Percentiles rank a stretch among this genome's conserved stretches.
Evolutionary conservation across 805 yeast species (phyloP).

Genomic region (Starmerella cellae): DNA sequence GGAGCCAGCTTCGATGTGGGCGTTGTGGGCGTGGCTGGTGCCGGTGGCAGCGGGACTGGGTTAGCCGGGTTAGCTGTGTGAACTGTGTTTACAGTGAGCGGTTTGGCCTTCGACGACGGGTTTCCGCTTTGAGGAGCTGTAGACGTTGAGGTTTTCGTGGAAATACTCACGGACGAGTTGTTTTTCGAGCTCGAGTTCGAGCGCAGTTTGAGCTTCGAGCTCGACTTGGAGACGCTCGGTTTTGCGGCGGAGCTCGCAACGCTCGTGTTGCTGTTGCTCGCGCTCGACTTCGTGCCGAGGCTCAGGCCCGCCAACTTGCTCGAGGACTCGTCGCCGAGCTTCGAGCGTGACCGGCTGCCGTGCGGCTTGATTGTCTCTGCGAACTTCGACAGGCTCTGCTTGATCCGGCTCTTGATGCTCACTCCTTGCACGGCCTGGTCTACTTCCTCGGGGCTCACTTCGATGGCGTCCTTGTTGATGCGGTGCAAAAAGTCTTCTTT

Average conservation of each 20-base stretch:
- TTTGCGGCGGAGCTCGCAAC: no score
- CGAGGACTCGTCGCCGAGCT: not conserved
- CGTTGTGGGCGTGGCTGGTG: no score
- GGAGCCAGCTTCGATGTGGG: no score
- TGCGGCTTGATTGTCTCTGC: constrained; percentile 10
- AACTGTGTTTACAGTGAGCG: not conserved
- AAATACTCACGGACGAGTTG: not conserved
- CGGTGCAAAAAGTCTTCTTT: constrained; percentile 25
- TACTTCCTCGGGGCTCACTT: constrained; percentile 54
- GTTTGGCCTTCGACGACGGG: not conserved
- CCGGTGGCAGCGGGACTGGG: no score
- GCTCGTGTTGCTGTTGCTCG: no score
- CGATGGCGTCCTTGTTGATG: constrained; percentile 30
- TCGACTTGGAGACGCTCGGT: no score
- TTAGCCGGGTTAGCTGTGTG: not conserved
- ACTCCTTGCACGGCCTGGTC: constrained; percentile 63
- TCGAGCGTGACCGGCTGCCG: not conserved
- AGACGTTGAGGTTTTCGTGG: not conserved
- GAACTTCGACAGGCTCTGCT: constrained; percentile 31
- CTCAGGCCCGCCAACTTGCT: not conserved
- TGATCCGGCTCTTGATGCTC: constrained; percentile 49
- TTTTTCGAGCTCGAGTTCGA: not conserved
- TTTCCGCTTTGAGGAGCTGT: not conserved
- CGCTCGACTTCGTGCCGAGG: no score
- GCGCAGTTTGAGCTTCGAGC: no score